These are phyloP conservation scores for Pelagophyceae sp. DNA, from an alignment of 352 stramenopile species.

Conservation along the genomic window DNA sequence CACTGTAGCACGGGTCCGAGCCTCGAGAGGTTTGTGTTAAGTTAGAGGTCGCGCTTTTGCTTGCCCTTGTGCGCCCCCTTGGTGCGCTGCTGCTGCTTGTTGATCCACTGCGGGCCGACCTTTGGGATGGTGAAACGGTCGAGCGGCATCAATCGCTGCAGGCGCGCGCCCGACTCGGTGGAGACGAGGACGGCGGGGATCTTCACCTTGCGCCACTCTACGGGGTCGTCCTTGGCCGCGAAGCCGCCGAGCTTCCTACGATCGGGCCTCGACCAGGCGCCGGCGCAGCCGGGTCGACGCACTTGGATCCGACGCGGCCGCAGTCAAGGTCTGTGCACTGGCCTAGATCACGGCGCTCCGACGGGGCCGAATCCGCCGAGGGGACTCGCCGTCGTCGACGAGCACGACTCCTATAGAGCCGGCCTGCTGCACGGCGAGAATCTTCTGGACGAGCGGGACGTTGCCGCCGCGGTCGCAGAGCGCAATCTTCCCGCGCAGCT, in stretches of 20 bases:
- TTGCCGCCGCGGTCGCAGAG: slow-evolving; percentile 5
- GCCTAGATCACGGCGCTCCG: too few relatives aligned
- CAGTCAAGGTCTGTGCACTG: slow-evolving; percentile 12
- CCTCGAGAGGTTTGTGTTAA: too few relatives aligned
- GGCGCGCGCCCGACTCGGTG: background rate
- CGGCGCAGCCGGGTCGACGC: too few relatives aligned
- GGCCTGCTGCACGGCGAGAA: slow-evolving; percentile 12
- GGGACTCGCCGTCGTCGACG: slow-evolving; percentile 15
- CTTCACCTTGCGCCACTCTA: background rate
- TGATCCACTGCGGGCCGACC: background rate
- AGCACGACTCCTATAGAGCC: slow-evolving; percentile 22
- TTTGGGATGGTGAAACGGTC: background rate
- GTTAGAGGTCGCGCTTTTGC: too few relatives aligned
- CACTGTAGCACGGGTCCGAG: too few relatives aligned
- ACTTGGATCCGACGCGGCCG: slow-evolving; percentile 8
- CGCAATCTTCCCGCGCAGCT: slow-evolving; percentile 16
- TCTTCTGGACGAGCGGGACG: slow-evolving; percentile 21
- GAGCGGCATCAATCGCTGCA: slow-evolving; percentile 2
- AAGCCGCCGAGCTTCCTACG: slow-evolving; percentile 1
- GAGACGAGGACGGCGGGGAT: slow-evolving; percentile 9
- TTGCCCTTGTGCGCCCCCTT: too few relatives aligned
- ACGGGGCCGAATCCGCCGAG: too few relatives aligned
- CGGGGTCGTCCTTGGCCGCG: slow-evolving; percentile 13
- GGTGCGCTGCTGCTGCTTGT: background rate
- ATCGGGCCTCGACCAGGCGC: too few relatives aligned